Conservation (phyloP, 139 green algal species). For the Chlorella sp. region DNA sequence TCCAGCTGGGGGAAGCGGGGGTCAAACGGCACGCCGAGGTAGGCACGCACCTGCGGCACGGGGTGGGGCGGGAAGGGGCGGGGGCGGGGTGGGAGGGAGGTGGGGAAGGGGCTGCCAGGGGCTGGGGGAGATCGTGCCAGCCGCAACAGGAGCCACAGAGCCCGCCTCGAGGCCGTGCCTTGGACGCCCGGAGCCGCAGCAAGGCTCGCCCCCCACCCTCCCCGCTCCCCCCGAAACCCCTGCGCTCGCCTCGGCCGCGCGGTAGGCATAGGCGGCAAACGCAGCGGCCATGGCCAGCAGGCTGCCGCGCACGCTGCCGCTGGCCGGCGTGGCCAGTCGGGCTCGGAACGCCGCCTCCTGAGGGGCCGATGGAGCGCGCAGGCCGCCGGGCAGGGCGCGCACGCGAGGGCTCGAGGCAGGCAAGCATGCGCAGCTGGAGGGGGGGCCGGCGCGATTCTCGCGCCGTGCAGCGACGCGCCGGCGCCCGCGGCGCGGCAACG, state of each 20-base stretch:
- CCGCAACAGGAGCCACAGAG: background rate
- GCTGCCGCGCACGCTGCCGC: constrained; percentile 2
- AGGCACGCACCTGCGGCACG: constrained; percentile 10
- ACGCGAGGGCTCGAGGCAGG: too few species aligned
- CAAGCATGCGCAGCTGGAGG: background rate
- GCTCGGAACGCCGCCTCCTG: background rate
- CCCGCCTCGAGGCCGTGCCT: background rate
- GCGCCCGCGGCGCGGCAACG: too few species aligned
- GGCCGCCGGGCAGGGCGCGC: background rate
- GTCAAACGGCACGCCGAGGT: constrained; percentile 9
- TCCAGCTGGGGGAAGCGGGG: constrained; percentile 6
- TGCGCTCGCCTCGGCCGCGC: constrained; percentile 19
- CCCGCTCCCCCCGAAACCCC: background rate
- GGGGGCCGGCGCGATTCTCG: background rate
- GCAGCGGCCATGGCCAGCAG: constrained; percentile 25
- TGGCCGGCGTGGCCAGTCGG: constrained; percentile 3
- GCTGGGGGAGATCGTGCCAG: background rate
- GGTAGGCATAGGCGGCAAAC: constrained; percentile 33
- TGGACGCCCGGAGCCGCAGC: background rate
- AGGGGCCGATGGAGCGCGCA: background rate
- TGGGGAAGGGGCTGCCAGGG: background rate
- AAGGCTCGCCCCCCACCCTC: background rate
- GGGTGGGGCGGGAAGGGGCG: background rate
- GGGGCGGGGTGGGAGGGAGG: background rate
- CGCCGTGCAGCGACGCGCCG: background rate